Evolutionary conservation across 768 basidiomycete species (phyloP).

Genomic region (Boletus tomentosulus): DNA sequence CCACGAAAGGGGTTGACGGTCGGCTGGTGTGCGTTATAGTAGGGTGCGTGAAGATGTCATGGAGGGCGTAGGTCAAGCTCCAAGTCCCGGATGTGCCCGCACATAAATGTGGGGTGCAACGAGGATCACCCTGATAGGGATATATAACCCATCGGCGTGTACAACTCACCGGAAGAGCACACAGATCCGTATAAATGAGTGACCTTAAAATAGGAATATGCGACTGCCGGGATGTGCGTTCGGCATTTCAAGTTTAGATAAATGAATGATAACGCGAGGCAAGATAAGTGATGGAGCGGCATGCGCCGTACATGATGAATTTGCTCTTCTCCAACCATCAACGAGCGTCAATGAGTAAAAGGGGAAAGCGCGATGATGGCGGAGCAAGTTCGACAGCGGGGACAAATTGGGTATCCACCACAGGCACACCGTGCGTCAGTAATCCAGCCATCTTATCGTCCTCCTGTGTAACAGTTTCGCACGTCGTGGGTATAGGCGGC

Average conservation of each 20-base stretch:
- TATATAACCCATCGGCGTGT: conserved; percentile 17
- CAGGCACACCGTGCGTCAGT: conserved; percentile 50
- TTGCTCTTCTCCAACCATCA: conserved; percentile 15
- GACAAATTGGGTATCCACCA: conserved; percentile 50
- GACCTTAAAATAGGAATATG: conserved; percentile 13
- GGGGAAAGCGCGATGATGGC: conserved; percentile 69
- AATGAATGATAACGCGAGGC: conserved; percentile 24
- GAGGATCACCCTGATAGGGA: conserved; percentile 19
- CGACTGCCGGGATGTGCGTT: conserved; percentile 13
- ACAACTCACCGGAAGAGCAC: conserved; percentile 6
- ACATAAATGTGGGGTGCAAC: conserved; percentile 5
- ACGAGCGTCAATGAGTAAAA: conserved; percentile 55
- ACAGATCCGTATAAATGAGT: conserved; percentile 17
- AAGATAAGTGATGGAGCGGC: conserved; percentile 14
- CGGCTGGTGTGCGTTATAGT: conserved; percentile 3
- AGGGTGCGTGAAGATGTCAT: conserved; percentile 3
- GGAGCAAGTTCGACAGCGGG: conserved; percentile 63
- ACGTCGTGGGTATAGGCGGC: conserved; percentile 31
- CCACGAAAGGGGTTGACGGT: not conserved
- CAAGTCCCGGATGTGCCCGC: conserved; percentile 2
- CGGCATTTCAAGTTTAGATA: conserved; percentile 27
- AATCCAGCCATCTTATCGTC: conserved; percentile 40
- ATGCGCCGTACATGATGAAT: conserved; percentile 17
- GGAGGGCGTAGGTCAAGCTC: conserved; percentile 2
- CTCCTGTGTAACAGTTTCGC: conserved; percentile 20